Evolutionary conservation across 768 basidiomycete species (phyloP), one percentile per base, ranked within the genome.

Genomic region (Cantharellus anzutake): DNA sequence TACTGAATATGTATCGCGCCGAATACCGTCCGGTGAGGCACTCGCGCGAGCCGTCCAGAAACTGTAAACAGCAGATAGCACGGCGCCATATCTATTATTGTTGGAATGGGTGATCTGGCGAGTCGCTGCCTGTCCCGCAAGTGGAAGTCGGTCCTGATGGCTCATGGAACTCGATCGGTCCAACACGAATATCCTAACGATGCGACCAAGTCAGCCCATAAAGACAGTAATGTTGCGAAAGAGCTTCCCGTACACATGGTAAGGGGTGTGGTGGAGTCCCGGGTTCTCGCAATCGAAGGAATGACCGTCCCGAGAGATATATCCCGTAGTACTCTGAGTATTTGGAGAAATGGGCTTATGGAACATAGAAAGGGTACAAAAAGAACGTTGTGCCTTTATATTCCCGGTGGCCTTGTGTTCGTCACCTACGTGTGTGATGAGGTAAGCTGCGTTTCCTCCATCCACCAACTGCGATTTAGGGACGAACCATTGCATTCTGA

Each of bases 101-200:
- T 70, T 68, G 66, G 61, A 2, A 73, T 70, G 2, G 60, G 69
- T n/a, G n/a, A n/a, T n/a, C n/a, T n/a, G n/a, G n/a, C n/a, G n/a
- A n/a, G n/a, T n/a, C n/a, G n/a, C n/a, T 0, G 78, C 77, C 2
- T 76, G 74, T 51, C 73, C 70, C 0, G 66, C 64, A 3, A 80
- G 70, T 0, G 81, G 81, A 1, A 52, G 66, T 42, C 71, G 69
- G 63, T 80, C 80, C 1, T 0, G n/a, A 0, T 0, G 2, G 2
- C 35, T 0, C 80, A 82, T 81, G 1, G 80, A 82, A 0, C 70
- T 60, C 0, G 81, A 82, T 59, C 80, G 79, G 59, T 79, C 78
- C 61, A 76, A 75, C 20, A 78, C 75, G 52, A 80, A 80, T n/a
- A 78, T 75, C 3, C 77, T 78, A n/a, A 11, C 41, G 57, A 50